Evolutionary conservation across 345 rosid species (phyloP).

Genomic region (Eutrema heterophyllum): DNA sequence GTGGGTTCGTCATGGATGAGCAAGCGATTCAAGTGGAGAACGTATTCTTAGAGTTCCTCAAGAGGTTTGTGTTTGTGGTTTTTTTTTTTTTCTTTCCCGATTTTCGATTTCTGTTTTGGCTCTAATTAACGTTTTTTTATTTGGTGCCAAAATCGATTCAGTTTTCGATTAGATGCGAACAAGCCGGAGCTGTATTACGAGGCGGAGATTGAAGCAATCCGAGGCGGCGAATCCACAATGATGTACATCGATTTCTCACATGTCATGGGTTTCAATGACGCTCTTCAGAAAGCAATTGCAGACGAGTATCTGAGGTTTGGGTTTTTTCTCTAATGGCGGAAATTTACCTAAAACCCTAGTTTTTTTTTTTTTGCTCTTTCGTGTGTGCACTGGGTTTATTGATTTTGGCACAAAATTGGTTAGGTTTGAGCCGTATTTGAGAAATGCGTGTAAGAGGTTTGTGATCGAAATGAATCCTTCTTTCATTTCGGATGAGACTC

Average conservation of each 20-base stretch:
- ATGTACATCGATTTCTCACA: slow-evolving; percentile 88
- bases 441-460: slow-evolving; percentile 88
- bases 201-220: slow-evolving; percentile 69
- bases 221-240: slow-evolving; percentile 65
- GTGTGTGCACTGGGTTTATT: not conserved
- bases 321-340: not conserved
- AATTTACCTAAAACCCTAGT: not conserved
- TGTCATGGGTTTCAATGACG: slow-evolving; percentile 72
- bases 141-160: slow-evolving; percentile 14
- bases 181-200: slow-evolving; percentile 55
- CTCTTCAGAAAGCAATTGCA: slow-evolving; percentile 78
- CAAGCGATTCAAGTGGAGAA: slow-evolving; percentile 87
- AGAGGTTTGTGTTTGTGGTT: slow-evolving; percentile 41
- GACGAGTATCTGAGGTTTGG: slow-evolving; percentile 72
- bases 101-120: not conserved
- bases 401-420: not conserved
- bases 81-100: not conserved
- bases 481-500: slow-evolving; percentile 65
- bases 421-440: slow-evolving; percentile 77
- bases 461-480: slow-evolving; percentile 74
- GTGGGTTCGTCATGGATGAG: slow-evolving; percentile 67
- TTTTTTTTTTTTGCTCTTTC: not conserved
- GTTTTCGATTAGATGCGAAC: slow-evolving; percentile 53
- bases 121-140: not conserved
- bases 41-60: slow-evolving; percentile 81